Base-by-base conservation (phyloP, 164 flowering plant genomes). In the Stephania cephalantha region DNA sequence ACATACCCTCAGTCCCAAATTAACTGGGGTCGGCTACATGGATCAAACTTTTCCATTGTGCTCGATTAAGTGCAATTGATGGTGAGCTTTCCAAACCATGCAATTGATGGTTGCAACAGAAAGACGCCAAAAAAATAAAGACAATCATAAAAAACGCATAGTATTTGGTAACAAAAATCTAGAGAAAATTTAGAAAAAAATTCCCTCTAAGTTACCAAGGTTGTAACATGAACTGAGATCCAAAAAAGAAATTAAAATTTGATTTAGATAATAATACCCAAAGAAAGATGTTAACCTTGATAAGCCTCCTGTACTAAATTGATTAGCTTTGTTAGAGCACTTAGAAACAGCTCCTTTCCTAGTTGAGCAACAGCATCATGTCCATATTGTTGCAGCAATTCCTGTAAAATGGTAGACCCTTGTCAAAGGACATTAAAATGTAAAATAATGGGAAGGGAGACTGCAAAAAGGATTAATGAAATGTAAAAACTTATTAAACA, bases 301-400 rank as follows among this genome's bases (percentile, higher is more conserved):
- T 87, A 86, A 44, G 86, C 84, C 22, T 71, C 78, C 78, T 88
- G 90, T 77, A 92, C 73, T 46, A 86, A 82, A 74, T 86, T 84
- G 80, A 84, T 83, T 44, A 85, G 74, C 81, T 85, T 89, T 52
- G 82, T 81, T 52, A 91, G 71, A 30, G 88, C 75, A 65, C 80
- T 76, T 71, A 84, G 75, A 22, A 95, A 80, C 45, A 95, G 71
- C 75, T 85, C 88, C 81, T 79, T 42, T 73, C 90, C 91, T 76
- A 85, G 88, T 75, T 89, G 84, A 68, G 86, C 74, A 75, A 82
- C 75, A 46, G 79, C 86, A 22, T 85, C 85, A 55, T 80, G 31
- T 71, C 88, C 93, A 84, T 88, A 85, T 71, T 87, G 81, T 82
- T 87, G 88, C 77, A 82, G 81, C 82, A 92, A 82, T 76, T 79